Conservation (phyloP, 371 early-diverging fungal genomes). For the Globomyces sp. region DNA sequence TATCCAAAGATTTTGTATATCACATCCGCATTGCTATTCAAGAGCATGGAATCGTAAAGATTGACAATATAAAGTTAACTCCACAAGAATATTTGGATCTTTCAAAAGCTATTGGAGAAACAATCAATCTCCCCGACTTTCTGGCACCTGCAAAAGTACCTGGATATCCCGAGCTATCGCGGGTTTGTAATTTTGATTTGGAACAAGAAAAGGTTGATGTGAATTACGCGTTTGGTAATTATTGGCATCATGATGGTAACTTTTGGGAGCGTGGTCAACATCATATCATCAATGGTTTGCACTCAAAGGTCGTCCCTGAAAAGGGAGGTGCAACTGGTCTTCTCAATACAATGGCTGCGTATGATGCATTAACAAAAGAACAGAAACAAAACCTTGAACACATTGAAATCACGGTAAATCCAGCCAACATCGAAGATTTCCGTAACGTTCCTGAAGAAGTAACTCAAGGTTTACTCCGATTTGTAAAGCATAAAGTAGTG, state of each 20-base stretch:
- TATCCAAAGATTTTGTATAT: too few relatives aligned
- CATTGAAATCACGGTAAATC: not conserved
- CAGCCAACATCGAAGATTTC: not conserved
- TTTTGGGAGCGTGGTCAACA: slow-evolving; percentile 1
- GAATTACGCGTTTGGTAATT: slow-evolving; percentile 3
- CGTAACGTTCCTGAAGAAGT: not conserved
- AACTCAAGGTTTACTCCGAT: not conserved
- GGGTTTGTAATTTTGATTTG: not conserved
- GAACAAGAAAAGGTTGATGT: not conserved
- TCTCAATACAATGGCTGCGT: not conserved
- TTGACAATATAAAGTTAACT: not conserved
- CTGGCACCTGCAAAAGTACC: not conserved
- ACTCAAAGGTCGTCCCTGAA: not conserved
- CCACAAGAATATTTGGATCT: slow-evolving; percentile 1
- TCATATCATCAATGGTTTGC: not conserved
- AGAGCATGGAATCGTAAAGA: not conserved
- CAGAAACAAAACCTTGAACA: not conserved
- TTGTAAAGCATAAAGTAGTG: not conserved
- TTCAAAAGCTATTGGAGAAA: not conserved
- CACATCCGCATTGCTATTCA: too few relatives aligned
- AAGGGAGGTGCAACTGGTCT: not conserved
- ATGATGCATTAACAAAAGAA: not conserved
- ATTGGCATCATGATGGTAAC: slow-evolving; percentile 10
- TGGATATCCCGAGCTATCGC: not conserved
- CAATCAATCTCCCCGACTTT: not conserved